A percentile compares a stretch with the other conserved stretches of the same genome.
These are phyloP conservation scores for Arthrobotrys sinensis DNA, from an alignment of 2,329 filamentous ascomycete genomes.

Conservation along the genomic window DNA sequence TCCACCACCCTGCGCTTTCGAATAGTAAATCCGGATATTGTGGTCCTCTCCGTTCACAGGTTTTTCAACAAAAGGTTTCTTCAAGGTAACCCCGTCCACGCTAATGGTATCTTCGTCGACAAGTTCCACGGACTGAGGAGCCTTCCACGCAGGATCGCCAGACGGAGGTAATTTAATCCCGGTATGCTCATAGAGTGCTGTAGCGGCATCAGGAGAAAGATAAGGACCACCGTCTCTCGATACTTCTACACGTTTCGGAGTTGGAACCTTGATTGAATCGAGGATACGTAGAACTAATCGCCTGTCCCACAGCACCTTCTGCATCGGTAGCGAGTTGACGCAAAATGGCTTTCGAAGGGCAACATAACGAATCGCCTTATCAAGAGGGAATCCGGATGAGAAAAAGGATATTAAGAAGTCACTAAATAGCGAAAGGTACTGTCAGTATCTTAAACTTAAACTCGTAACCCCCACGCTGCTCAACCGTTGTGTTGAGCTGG, in stretches of 20 bases:
- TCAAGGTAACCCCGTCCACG: slow-evolving; percentile 85
- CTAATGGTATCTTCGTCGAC: slow-evolving; percentile 89
- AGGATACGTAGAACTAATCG: slow-evolving; percentile 89
- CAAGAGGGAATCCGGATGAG: slow-evolving; percentile 94
- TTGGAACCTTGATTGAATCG: slow-evolving; percentile 90
- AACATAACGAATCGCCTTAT: slow-evolving; percentile 96
- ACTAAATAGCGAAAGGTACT: slow-evolving; percentile 65
- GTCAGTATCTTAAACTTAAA: slow-evolving; percentile 14
- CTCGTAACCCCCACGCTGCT: background rate
- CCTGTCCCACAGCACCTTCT: slow-evolving; percentile 96
- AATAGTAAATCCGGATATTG: slow-evolving; percentile 98
- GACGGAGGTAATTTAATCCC: slow-evolving; percentile 73
- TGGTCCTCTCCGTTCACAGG: slow-evolving; percentile 98
- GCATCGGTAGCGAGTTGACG: slow-evolving; percentile 97
- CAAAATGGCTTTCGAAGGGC: slow-evolving; percentile 95
- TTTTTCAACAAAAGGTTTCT: slow-evolving; percentile 98
- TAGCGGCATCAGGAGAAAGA: slow-evolving; percentile 82
- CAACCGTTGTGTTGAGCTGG: slow-evolving; percentile 52
- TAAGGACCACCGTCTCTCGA: slow-evolving; percentile 91
- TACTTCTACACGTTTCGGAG: slow-evolving; percentile 88
- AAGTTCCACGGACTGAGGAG: slow-evolving; percentile 81
- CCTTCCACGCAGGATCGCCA: slow-evolving; percentile 69
- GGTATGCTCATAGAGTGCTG: slow-evolving; percentile 84
- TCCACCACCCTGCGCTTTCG: slow-evolving; percentile 86
- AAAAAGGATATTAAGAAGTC: slow-evolving; percentile 99